Conservation (phyloP, 371 early-diverging fungal genomes). For the Mortierella sp. region DNA sequence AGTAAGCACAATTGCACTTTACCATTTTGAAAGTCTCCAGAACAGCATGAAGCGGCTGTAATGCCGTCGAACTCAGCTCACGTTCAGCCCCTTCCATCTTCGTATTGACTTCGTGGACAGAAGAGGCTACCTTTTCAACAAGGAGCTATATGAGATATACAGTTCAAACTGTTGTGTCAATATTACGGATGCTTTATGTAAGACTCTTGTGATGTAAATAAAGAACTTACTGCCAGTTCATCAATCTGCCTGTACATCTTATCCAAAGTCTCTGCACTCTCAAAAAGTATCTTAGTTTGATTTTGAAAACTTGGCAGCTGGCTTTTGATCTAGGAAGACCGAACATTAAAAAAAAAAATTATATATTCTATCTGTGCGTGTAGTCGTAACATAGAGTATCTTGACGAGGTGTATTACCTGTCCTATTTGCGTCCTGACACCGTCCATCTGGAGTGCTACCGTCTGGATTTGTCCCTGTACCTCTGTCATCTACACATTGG, state of each 20-base stretch:
- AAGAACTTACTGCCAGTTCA: slow-evolving; percentile 30
- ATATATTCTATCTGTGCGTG: not conserved
- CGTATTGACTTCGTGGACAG: slow-evolving; percentile 20
- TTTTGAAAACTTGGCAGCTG: slow-evolving; percentile 29
- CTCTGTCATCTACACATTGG: slow-evolving; percentile 25
- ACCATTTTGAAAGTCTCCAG: slow-evolving; percentile 55
- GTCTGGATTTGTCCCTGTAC: slow-evolving; percentile 47
- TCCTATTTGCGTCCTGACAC: slow-evolving; percentile 29
- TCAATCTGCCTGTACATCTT: slow-evolving; percentile 50
- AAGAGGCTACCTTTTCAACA: slow-evolving; percentile 39
- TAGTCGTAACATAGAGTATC: too few species aligned
- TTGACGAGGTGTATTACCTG: slow-evolving; percentile 23
- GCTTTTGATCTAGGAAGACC: slow-evolving; percentile 21
- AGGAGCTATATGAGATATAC: slow-evolving; percentile 18
- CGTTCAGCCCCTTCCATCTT: slow-evolving; percentile 46
- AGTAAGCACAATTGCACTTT: not conserved
- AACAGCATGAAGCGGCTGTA: slow-evolving; percentile 51
- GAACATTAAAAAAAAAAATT: not conserved
- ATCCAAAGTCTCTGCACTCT: slow-evolving; percentile 33
- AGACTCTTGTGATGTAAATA: not conserved
- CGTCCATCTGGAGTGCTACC: slow-evolving; percentile 55
- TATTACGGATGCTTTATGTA: not conserved
- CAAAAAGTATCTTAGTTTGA: slow-evolving; percentile 32
- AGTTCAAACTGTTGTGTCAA: not conserved
- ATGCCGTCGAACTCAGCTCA: slow-evolving; percentile 24